These are phyloP conservation scores for Talaromyces sp. DNA, from an alignment of 2,329 filamentous ascomycete species.

Conservation along the genomic window DNA sequence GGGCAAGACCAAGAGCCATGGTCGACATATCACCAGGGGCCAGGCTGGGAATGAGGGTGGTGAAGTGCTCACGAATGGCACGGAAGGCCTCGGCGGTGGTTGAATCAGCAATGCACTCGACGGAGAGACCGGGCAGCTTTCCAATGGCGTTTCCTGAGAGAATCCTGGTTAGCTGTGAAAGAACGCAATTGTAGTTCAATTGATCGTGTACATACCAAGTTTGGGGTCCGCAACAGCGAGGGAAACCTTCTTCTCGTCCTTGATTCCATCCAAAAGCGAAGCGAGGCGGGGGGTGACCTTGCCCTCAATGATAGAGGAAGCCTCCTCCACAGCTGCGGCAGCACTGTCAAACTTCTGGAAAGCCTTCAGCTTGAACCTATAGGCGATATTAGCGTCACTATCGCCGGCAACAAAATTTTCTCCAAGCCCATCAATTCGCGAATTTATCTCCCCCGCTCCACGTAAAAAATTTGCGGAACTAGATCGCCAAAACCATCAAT, in stretches of 20 bases:
- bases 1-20: conserved; percentile 94
- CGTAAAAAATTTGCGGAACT: conserved; percentile 1
- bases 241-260: conserved; percentile 96
- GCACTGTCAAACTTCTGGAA: conserved; percentile 98
- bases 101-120: conserved; percentile 81
- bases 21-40: conserved; percentile 83
- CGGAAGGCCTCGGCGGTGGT: conserved; percentile 87
- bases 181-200: not conserved
- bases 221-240: conserved; percentile 93
- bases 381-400: conserved; percentile 26
- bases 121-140: conserved; percentile 84
- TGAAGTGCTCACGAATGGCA: conserved; percentile 87
- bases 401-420: conserved; percentile 30
- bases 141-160: conserved; percentile 75
- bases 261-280: conserved; percentile 81
- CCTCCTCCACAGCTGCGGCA: conserved; percentile 85
- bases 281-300: conserved; percentile 90
- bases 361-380: conserved; percentile 88
- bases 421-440: conserved; percentile 6
- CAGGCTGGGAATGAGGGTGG: conserved; percentile 87
- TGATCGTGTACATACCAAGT: conserved; percentile 58
- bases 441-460: conserved; percentile 7
- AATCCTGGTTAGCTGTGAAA: conserved; percentile 16
- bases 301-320: conserved; percentile 83
- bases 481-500: not conserved